Base-by-base conservation (phyloP, 192 early-diverging fungal genomes). In the Obelidium mucronatum region DNA sequence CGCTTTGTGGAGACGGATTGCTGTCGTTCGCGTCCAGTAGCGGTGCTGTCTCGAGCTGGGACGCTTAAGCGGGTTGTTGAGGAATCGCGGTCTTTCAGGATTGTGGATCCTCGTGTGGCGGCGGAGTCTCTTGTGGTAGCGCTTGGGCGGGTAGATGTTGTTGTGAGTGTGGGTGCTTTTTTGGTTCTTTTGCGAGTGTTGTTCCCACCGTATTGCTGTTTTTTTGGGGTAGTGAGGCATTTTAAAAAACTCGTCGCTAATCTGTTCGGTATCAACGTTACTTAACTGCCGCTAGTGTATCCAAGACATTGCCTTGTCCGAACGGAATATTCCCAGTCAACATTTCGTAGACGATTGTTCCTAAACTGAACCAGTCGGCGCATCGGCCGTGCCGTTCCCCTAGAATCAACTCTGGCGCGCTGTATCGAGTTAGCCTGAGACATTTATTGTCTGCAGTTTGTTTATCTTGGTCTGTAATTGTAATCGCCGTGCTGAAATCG, bases 271-370 rank as follows among this genome's bases (percentile, higher is more conserved):
- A 61, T 61, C 59, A 30, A 61, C 11, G n/a, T n/a, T n/a, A n/a
- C n/a, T n/a, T n/a, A n/a, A n/a, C n/a, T 0, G 74, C 53, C 3
- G 74, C 24, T 19, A 76, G 53, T 17, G 74, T 76, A 52, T 76
- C 74, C 17, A 76, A 31, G 5, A 76, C 63, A 37, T 76, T 76
- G 66, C 74, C 74, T 67, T 65, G 62, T 28, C 74, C 74, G 39
- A 76, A 76, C 22, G 74, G 62, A 54, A 76, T 36, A 40, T 63
- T 76, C 4, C 64, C 74, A 1, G 74, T 67, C 34, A 76, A 52
- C 64, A 67, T 67, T 53, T 76, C 74, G 51, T 67, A 76, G 44
- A 76, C 26, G 31, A 76, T 36, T 4, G 63, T 67, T 8, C 74
- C 74, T 3, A 76, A 11, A 34, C 42, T 53, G 39, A 76, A 76